Evolutionary conservation across 768 basidiomycete genomes (phyloP), one percentile per base, ranked within the genome.

Genomic region (Rhizopogon salebrosus): DNA sequence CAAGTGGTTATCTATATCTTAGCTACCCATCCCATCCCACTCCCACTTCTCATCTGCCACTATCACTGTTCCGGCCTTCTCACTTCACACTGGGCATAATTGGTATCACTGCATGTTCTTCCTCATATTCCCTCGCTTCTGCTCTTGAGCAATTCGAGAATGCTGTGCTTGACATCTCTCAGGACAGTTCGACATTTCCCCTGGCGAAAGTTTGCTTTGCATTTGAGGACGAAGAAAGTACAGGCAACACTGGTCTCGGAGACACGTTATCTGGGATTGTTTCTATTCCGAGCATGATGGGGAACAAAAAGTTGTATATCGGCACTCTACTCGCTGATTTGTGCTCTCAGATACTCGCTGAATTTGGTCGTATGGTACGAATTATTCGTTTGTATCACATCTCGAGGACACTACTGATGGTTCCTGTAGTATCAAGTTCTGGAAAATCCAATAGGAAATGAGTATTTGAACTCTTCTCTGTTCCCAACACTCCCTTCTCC

Each of bases 321-420:
- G 90, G 91, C 27, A 92, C 92, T 16, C 71, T 98, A 38, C 70
- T 99, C 51, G 92, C 92, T 16, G 92, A 93, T 63, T 70, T 97
- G 18, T 94, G 92, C 59, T 92, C 93, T 31, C 84, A 87, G 56
- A 81, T 98, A 45, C 74, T 99, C 22, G 82, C 82, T 20, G 92
- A 92, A 66, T 87, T 98, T 59, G 88, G 92, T 35, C 79, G 82
- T 35, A 67, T 97, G 73, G 95, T 97, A 60, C 55, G 89, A 72
- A 34, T 48, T 13, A 46, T 22, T 22, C 14, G 31, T 46, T 62
- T n/a, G 42, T 40, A 8, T 7, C 31, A 29, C 50, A 22, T 43
- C 52, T 37, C 7, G 41, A 9, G 16, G 5, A 4, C 18, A 11
- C 51, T 42, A 39, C 7, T 18, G 4, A 52, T 54, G 62, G 56